Base-by-base conservation (phyloP, 768 basidiomycete genomes). In the Naematelia aurantialba region DNA sequence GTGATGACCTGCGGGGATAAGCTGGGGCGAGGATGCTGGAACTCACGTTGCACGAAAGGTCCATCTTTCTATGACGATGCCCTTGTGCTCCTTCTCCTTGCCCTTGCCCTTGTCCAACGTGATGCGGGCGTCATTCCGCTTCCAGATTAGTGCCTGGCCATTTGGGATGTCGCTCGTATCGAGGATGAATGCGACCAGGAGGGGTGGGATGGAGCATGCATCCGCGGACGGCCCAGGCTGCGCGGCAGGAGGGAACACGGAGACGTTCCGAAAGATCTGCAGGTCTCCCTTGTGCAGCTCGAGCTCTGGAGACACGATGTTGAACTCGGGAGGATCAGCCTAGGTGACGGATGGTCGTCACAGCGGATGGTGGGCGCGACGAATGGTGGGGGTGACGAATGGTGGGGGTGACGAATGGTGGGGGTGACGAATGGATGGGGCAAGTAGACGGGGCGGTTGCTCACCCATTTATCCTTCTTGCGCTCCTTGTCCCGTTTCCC, bases 381-480 rank as follows among this genome's bases (percentile, higher is more conserved):
- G n/a, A n/a, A n/a, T n/a, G n/a, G n/a, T n/a, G n/a, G n/a, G n/a
- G n/a, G n/a, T n/a, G n/a, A n/a, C n/a, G n/a, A n/a, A n/a, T n/a
- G n/a, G n/a, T n/a, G n/a, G n/a, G n/a, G n/a, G n/a, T n/a, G n/a
- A n/a, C n/a, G n/a, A n/a, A n/a, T n/a, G n/a, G n/a, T n/a, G n/a
- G n/a, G n/a, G n/a, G n/a, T n/a, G n/a, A 45, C n/a, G 48, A 44
- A 3, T 45, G 54, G n/a, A n/a, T n/a, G n/a, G n/a, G n/a, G n/a
- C n/a, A n/a, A 42, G 30, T 13, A 1, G 22, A 25, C 10, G 19
- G 27, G 19, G 14, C 29, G 52, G 25, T 29, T 2, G 59, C 72
- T 59, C 31, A 76, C 74, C 75, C 75, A 76, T 64, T 73, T 70
- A 56, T 76, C 75, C 46, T 69, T 61, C 68, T 68, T 72, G 42